A percentile compares a stretch with the other conserved stretches of the same genome.
phyloP scores from a whole-genome alignment of 371 early-diverging fungal genomes.

The Actinomortierella ambigua region DNA sequence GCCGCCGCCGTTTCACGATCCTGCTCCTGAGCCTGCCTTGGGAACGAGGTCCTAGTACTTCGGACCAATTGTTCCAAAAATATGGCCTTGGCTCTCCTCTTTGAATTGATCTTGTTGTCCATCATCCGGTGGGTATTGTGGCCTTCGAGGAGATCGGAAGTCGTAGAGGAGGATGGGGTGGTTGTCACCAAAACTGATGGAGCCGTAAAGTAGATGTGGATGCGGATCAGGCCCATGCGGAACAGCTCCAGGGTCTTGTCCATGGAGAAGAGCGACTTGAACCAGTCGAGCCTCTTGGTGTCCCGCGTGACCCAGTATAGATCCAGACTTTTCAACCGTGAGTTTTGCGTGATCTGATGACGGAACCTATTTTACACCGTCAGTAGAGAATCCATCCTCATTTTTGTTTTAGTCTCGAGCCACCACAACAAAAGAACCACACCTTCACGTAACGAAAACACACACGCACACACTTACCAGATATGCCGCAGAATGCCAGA shows the following conservation, averaged over 20 bases:
- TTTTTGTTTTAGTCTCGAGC: background rate
- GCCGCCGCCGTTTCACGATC: background rate
- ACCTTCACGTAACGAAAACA: background rate
- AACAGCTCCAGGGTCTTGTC: conserved; percentile 45
- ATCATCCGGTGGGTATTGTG: too few relatives aligned
- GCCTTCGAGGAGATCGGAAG: too few relatives aligned
- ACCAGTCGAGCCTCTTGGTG: conserved; percentile 44
- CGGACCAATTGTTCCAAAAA: background rate
- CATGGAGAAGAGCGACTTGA: conserved; percentile 42
- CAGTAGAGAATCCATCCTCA: too few relatives aligned
- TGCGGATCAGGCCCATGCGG: conserved; percentile 43
- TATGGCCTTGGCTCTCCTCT: background rate
- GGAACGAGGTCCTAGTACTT: background rate
- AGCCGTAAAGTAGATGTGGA: conserved; percentile 42
- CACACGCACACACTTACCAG: conserved; percentile 49
- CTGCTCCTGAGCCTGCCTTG: background rate
- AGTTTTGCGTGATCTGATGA: conserved; percentile 44
- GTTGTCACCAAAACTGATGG: conserved; percentile 1
- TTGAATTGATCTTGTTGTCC: background rate
- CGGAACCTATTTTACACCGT: conserved; percentile 30
- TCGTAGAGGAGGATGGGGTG: background rate
- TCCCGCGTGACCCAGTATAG: conserved; percentile 45
- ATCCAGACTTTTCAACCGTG: conserved; percentile 35
- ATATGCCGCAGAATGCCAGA: conserved; percentile 75
- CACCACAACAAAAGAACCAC: background rate